Percentiles rank a stretch among this genome's conserved stretches.
Conservation (phyloP, 768 basidiomycete genomes). For the Podaxis sp. region DNA sequence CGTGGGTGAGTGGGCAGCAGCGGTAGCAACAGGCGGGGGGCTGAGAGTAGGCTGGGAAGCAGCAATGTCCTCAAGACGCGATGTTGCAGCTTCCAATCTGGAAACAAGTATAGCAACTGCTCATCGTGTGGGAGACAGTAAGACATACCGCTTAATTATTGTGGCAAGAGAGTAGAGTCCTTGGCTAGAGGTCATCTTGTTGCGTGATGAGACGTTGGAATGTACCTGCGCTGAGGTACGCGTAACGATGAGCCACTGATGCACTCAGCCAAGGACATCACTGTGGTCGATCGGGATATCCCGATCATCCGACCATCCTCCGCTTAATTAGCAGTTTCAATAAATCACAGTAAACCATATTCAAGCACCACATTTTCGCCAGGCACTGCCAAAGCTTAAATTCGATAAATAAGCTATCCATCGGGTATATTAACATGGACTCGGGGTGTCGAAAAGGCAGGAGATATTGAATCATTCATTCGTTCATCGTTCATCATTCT, state of each 20-base stretch:
- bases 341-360: too few species aligned
- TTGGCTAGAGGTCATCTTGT: slow-evolving; percentile 30
- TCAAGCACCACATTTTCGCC: too few species aligned
- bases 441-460: too few species aligned
- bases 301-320: slow-evolving; percentile 7
- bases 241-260: not conserved
- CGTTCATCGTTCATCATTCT: not conserved
- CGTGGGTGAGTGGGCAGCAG: slow-evolving; percentile 6
- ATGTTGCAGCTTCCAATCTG: slow-evolving; percentile 91
- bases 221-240: not conserved
- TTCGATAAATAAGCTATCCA: too few species aligned
- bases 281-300: slow-evolving; percentile 7
- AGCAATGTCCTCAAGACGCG: slow-evolving; percentile 89
- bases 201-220: slow-evolving; percentile 6
- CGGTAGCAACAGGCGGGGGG: slow-evolving; percentile 14
- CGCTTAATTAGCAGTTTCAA: not conserved
- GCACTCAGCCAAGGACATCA: not conserved
- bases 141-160: slow-evolving; percentile 72
- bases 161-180: slow-evolving; percentile 77
- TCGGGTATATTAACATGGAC: too few species aligned
- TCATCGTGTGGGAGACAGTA: slow-evolving; percentile 10
- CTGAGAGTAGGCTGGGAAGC: slow-evolving; percentile 33
- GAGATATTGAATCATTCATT: not conserved
- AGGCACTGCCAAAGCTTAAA: too few species aligned
- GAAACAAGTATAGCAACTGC: slow-evolving; percentile 24